Conservation (phyloP, 2,329 filamentous ascomycete species). For the Claviceps citrina region DNA sequence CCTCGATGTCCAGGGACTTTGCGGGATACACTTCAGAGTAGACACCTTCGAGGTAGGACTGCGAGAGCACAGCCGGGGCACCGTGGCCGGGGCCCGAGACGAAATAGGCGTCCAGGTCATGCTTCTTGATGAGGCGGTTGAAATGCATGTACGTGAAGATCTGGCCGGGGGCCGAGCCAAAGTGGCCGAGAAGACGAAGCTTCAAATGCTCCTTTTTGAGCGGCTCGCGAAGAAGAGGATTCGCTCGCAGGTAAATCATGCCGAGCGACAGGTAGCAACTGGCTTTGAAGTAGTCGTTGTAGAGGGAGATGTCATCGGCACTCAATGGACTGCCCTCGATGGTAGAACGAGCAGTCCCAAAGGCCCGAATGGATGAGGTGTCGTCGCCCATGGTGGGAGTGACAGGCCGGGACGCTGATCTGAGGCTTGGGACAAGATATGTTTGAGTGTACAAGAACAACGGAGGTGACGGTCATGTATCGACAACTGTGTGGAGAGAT, state of each 20-base stretch:
- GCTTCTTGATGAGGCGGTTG: conserved; percentile 70
- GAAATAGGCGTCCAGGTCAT: conserved; percentile 56
- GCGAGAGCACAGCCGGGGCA: conserved; percentile 59
- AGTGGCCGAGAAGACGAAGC: conserved; percentile 58
- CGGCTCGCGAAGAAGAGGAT: conserved; percentile 55
- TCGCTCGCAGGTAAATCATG: conserved; percentile 66
- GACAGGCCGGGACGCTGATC: not conserved
- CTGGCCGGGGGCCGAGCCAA: conserved; percentile 67
- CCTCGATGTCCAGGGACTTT: conserved; percentile 51
- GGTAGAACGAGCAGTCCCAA: conserved; percentile 50
- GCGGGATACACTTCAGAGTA: conserved; percentile 67
- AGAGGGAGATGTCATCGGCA: conserved; percentile 50
- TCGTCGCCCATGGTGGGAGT: conserved; percentile 22
- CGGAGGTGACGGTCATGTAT: too few species aligned
- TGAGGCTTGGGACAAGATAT: too few species aligned
- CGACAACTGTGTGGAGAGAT: too few species aligned
- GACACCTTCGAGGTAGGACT: conserved; percentile 62
- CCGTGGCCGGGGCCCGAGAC: conserved; percentile 66
- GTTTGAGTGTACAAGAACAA: too few species aligned
- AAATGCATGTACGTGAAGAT: conserved; percentile 72
- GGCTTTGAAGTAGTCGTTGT: conserved; percentile 59
- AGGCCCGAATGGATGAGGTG: conserved; percentile 43
- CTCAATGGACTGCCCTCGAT: conserved; percentile 46
- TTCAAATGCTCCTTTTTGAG: conserved; percentile 58
- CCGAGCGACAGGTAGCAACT: conserved; percentile 61